Base-by-base conservation (phyloP, 768 basidiomycete genomes). In the Boletus tomentosulus region DNA sequence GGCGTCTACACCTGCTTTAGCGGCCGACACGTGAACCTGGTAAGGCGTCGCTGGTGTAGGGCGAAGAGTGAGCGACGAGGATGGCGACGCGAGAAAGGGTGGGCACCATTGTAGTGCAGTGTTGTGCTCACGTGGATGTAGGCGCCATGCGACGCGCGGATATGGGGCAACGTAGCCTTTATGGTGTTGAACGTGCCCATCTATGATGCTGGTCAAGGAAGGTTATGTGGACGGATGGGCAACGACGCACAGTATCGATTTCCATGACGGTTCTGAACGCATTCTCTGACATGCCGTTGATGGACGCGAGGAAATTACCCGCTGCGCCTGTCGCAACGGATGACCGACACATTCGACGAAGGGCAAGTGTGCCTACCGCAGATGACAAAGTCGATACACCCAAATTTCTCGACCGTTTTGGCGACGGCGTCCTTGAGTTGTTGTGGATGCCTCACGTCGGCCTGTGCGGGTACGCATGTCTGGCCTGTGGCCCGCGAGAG, bases 1-100 rank as follows among this genome's bases (percentile, higher is more conserved):
- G 0, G 94, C 92, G 66, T 99, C 95, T 34, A 98, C 83, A 16
- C 81, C 96, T 0, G 96, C 94, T 70, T 98, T 99, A 24, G 95
- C 95, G 9, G 94, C 91, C 12, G 91, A 92, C 12, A 96, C 92
- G 63, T 98, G 96, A 8, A 83, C 92, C 71, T 98, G 95, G 69
- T 85, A 91, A 0, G 91, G 89, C 8, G 84, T 84, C 11, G 77
- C 91, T 89, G 62, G 10, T 31, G 46, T 38, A 51, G 50, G 57
- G 10, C 52, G 41, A 3, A 2, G 16, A 6, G 33, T 13, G 4
- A 24, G 11, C 6, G 33, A 16, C 16, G 37, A 10, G 6, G n/a
- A 15, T 19, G 19, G 19, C 19, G 10, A 9, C 46, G 0, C 50
- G 16, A 55, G 5, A 13, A 51, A 48, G 13, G 47, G 27, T 3